Percentiles rank a stretch among this genome's conserved stretches.
phyloP scores from a whole-genome alignment of 1,284 basidiomycete genomes.

The Cryptococcus sp. region DNA sequence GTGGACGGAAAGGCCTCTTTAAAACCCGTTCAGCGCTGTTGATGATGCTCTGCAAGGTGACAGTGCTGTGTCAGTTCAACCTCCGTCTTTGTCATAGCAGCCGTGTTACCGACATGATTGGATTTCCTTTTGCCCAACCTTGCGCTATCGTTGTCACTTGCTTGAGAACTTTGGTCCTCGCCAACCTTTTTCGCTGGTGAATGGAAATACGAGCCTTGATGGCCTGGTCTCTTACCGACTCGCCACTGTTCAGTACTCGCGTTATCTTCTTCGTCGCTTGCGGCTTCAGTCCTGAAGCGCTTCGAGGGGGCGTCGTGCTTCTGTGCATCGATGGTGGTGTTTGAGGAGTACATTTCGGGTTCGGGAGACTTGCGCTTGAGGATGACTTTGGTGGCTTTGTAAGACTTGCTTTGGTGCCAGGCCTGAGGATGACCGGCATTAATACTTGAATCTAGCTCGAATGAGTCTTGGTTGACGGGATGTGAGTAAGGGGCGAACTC shows the following conservation, averaged over 20 bases:
- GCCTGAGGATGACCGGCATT: no score
- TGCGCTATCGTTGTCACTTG: neutral
- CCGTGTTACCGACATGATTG: neutral
- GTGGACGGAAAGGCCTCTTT: slow-evolving; percentile 44
- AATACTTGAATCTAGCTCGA: no score
- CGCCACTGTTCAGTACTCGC: slow-evolving; percentile 31
- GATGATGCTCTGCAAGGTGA: slow-evolving; percentile 17
- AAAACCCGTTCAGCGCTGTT: slow-evolving; percentile 29
- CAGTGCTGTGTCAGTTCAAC: no score
- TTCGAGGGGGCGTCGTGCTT: slow-evolving; percentile 3
- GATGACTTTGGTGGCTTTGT: no score
- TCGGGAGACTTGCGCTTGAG: slow-evolving; percentile 13
- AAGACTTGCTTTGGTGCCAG: no score
- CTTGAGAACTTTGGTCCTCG: neutral
- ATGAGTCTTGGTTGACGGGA: no score
- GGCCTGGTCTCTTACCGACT: slow-evolving; percentile 39
- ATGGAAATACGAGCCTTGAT: slow-evolving; percentile 35
- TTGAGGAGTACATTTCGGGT: neutral
- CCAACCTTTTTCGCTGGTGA: slow-evolving; percentile 8
- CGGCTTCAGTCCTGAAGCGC: neutral
- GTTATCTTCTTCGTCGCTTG: slow-evolving; percentile 1
- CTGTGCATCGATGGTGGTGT: neutral
- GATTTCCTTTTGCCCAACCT: neutral
- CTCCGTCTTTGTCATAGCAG: no score
- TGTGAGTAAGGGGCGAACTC: no score